Conservation (phyloP, 768 basidiomycete species). For the Suillus decipiens region DNA sequence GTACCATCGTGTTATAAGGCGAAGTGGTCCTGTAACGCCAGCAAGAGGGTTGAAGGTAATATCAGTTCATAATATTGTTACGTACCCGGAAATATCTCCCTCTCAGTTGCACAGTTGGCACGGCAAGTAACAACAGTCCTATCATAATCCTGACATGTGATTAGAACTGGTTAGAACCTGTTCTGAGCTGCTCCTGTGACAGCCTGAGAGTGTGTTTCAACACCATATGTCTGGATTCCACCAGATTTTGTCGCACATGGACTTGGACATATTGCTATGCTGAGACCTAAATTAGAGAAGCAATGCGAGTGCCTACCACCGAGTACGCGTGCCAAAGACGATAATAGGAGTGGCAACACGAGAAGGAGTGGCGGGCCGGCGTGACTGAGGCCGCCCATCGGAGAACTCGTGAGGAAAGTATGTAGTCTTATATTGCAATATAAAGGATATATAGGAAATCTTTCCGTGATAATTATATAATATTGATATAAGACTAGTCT, state of each 20-base stretch:
- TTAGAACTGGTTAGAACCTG: neutral
- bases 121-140: slow-evolving; percentile 37
- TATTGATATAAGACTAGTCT: too few species aligned
- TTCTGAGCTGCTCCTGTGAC: neutral
- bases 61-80: slow-evolving; percentile 7
- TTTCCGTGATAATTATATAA: too few species aligned
- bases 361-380: too few species aligned
- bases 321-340: slow-evolving; percentile 36
- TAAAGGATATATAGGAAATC: too few species aligned
- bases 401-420: too few species aligned
- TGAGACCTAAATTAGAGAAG: slow-evolving; percentile 29
- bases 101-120: slow-evolving; percentile 38
- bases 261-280: slow-evolving; percentile 44
- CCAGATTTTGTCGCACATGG: slow-evolving; percentile 40
- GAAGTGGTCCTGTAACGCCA: neutral
- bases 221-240: slow-evolving; percentile 36
- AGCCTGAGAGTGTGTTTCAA: slow-evolving; percentile 34
- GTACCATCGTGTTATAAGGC: neutral
- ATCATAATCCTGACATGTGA: slow-evolving; percentile 27
- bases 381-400: too few species aligned
- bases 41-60: neutral
- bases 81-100: slow-evolving; percentile 38
- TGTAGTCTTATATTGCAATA: too few species aligned
- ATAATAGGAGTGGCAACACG: too few species aligned
- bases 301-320: slow-evolving; percentile 23